Base-by-base conservation (phyloP, 2,329 filamentous ascomycete genomes). In the Hypoxylon sp. region DNA sequence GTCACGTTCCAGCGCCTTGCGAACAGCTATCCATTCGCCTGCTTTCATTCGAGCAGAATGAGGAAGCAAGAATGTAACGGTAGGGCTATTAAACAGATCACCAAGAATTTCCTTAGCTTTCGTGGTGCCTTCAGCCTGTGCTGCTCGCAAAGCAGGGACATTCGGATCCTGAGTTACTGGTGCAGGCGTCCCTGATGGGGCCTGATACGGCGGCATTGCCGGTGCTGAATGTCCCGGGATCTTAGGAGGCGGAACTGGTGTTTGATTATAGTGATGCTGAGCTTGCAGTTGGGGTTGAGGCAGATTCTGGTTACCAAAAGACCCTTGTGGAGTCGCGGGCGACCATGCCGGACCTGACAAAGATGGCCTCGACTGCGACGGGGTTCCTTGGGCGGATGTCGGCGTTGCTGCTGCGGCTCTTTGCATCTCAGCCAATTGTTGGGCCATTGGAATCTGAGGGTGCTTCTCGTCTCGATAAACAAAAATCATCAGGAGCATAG, bases 401-500 rank as follows among this genome's bases (percentile, higher is more conserved):
- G 71, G 53, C 73, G 78, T 73, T 74, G 78, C 57, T 72, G 75
- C 66, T 76, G 80, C 70, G 39, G 68, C 70, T 11, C 71, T 72
- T 33, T 74, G 74, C 26, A 69, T 37, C 35, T 76, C 71, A 2
- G 65, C 37, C 24, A 59, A 67, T 44, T 72, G 62, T 50, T 75
- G 76, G n/a, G 77, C 78, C 66, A 73, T 46, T 3, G 74, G 71
- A 8, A 79, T 76, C 13, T 75, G 80, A 65, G 64, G 78, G 73
- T 65, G 74, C 55, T 72, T 82, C 73, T 89, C 87, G 53, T 91
- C 90, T 37, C 92, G 89, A 70, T 97, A 93, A 3, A 98, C 93
- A 70, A 98, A 92, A 0, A 95, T 92, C 22, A 94, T 88, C 8
- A 98, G 84, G 37, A 99, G 83, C 81, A 96, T 89, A 1, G 93